Evolutionary conservation across 2,329 filamentous ascomycete species (phyloP).

Genomic region (Neofusicoccum kwambonambiense): DNA sequence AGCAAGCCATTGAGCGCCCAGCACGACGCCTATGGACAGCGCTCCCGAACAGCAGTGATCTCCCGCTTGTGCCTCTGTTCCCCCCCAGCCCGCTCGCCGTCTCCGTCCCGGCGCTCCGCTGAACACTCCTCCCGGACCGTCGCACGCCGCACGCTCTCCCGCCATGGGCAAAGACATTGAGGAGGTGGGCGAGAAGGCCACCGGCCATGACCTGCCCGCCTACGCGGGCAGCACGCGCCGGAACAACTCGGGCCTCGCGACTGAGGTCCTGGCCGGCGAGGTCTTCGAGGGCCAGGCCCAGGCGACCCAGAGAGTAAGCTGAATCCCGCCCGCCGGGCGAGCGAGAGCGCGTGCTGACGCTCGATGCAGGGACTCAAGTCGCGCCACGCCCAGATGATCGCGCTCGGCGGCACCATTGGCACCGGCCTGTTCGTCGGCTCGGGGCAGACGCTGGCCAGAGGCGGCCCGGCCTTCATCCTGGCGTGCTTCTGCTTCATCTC

Average conservation of each 20-base stretch:
- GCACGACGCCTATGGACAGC: neutral
- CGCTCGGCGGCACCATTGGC: conserved; percentile 24
- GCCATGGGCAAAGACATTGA: conserved; percentile 10
- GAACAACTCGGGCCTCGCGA: neutral
- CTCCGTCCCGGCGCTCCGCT: too few relatives aligned
- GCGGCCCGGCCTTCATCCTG: conserved; percentile 46
- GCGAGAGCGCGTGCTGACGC: neutral
- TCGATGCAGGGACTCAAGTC: conserved; percentile 20
- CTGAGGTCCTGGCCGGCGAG: conserved; percentile 10
- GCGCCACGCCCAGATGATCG: conserved; percentile 27
- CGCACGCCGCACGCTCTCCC: neutral
- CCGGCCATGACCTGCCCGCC: neutral
- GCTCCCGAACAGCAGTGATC: neutral
- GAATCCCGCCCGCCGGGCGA: neutral
- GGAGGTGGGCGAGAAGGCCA: neutral
- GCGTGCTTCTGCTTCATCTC: conserved; percentile 47
- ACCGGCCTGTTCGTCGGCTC: conserved; percentile 42
- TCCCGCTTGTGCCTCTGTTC: neutral
- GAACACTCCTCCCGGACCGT: too few relatives aligned
- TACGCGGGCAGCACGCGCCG: neutral
- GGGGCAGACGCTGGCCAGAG: conserved; percentile 37
- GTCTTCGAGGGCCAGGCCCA: conserved; percentile 11
- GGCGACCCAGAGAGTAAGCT: conserved; percentile 13
- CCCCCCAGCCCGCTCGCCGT: neutral
- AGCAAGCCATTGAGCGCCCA: neutral